phyloP scores from a whole-genome alignment of 2,329 filamentous ascomycete species.

The Aureobasidium namibiae region DNA sequence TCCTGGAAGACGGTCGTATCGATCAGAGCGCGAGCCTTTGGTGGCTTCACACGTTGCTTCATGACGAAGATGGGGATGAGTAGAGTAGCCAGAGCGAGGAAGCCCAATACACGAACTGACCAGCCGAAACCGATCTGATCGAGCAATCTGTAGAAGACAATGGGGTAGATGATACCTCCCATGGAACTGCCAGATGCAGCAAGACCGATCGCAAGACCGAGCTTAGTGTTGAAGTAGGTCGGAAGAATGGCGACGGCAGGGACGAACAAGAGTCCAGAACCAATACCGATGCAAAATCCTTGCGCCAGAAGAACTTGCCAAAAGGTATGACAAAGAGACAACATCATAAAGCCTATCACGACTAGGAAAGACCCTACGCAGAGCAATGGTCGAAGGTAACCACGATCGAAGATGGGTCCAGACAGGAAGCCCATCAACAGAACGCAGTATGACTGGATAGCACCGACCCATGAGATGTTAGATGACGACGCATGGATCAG shows the following conservation, averaged over 20 bases:
- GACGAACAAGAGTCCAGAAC: conserved; percentile 36
- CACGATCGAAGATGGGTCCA: conserved; percentile 11
- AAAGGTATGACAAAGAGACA: conserved; percentile 37
- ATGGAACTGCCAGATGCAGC: conserved; percentile 41
- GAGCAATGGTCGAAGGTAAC: conserved; percentile 10
- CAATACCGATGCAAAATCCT: conserved; percentile 37
- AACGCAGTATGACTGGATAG: conserved; percentile 21
- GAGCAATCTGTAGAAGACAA: conserved; percentile 42
- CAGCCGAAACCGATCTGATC: conserved; percentile 44
- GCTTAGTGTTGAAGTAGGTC: conserved; percentile 40
- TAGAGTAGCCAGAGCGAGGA: conserved; percentile 40
- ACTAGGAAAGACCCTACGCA: conserved; percentile 18
- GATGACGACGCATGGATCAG: conserved; percentile 15
- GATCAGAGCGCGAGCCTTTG: conserved; percentile 29
- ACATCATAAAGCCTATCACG: conserved; percentile 36
- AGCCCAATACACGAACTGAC: conserved; percentile 44
- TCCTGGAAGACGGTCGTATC: conserved; percentile 35
- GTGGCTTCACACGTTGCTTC: conserved; percentile 27
- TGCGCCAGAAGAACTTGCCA: conserved; percentile 48
- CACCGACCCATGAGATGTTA: conserved; percentile 25
- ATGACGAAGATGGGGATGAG: conserved; percentile 23
- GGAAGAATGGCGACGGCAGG: conserved; percentile 40
- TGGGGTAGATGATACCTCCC: conserved; percentile 45
- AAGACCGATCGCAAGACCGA: conserved; percentile 40
- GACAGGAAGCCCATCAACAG: conserved; percentile 15